Conservation (phyloP, 2,329 filamentous ascomycete species). For the Aspergillus puulaauensis region DNA sequence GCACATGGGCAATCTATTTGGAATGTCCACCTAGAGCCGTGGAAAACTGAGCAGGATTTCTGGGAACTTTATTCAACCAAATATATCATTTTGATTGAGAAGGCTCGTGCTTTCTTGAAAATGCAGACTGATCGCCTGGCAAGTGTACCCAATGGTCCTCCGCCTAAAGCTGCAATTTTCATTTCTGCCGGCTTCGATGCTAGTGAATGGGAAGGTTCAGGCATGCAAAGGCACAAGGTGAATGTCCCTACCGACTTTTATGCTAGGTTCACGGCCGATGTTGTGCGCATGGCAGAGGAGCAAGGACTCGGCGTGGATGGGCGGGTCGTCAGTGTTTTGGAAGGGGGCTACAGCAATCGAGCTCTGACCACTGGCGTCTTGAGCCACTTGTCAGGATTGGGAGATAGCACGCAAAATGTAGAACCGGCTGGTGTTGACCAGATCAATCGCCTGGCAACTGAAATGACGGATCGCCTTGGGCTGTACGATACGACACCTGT, state of each 20-base stretch:
- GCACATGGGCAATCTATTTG: constrained; percentile 92
- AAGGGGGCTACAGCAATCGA: constrained; percentile 93
- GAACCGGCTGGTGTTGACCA: constrained; percentile 21
- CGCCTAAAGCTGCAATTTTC: constrained; percentile 84
- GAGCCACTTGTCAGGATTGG: constrained; percentile 82
- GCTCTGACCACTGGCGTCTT: constrained; percentile 84
- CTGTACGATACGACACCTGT: constrained; percentile 17
- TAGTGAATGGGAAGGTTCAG: constrained; percentile 86
- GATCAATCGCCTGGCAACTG: constrained; percentile 51
- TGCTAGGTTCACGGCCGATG: constrained; percentile 81
- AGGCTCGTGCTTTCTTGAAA: constrained; percentile 74
- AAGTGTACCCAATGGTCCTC: constrained; percentile 55
- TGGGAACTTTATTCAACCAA: constrained; percentile 82
- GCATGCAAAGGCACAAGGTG: constrained; percentile 94
- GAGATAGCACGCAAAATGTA: constrained; percentile 43
- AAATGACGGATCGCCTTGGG: constrained; percentile 53
- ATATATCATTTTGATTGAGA: constrained; percentile 75
- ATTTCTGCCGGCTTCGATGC: constrained; percentile 96
- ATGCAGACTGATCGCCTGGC: constrained; percentile 67
- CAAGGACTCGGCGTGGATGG: constrained; percentile 75
- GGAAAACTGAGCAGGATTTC: constrained; percentile 80
- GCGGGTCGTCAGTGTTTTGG: constrained; percentile 86
- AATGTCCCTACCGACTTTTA: constrained; percentile 98
- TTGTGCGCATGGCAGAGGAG: constrained; percentile 78
- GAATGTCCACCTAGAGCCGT: constrained; percentile 91